Conservation (phyloP, 2,329 filamentous ascomycete genomes). For the Fusarium udum region DNA sequence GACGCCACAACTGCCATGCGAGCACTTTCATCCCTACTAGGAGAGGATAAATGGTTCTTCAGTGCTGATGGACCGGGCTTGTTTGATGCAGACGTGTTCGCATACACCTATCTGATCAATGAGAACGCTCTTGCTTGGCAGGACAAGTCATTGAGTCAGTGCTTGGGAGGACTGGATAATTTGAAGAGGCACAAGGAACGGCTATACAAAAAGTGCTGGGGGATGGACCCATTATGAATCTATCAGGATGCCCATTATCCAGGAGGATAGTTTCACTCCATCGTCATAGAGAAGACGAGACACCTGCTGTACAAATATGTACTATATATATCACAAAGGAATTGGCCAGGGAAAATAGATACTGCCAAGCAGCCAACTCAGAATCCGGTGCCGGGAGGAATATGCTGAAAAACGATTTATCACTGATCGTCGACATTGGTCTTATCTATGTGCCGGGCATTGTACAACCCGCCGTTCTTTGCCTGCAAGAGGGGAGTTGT, state of each 20-base stretch:
- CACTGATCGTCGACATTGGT: conserved; percentile 10
- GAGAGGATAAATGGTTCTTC: conserved; percentile 60
- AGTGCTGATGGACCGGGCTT: conserved; percentile 66
- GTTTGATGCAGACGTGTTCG: conserved; percentile 90
- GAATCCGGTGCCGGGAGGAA: background rate
- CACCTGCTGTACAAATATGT: conserved; percentile 19
- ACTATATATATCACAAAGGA: conserved; percentile 20
- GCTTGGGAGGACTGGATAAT: conserved; percentile 66
- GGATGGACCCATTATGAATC: conserved; percentile 6
- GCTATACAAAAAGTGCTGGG: conserved; percentile 49
- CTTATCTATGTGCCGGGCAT: conserved; percentile 29
- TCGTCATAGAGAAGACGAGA: background rate
- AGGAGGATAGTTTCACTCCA: background rate
- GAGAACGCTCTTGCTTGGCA: conserved; percentile 71
- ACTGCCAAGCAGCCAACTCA: background rate
- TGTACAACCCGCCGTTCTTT: conserved; percentile 7
- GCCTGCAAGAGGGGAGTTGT: conserved; percentile 21
- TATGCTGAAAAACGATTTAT: background rate
- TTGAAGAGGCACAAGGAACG: conserved; percentile 62
- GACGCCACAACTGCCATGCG: conserved; percentile 57
- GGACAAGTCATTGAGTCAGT: conserved; percentile 66
- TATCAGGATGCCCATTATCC: background rate
- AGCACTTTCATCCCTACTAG: conserved; percentile 57
- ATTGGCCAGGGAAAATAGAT: conserved; percentile 1
- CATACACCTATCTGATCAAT: conserved; percentile 85